These are phyloP conservation scores for Solanum rostratum DNA, from an alignment of 257 asterid species.

Conservation along the genomic window DNA sequence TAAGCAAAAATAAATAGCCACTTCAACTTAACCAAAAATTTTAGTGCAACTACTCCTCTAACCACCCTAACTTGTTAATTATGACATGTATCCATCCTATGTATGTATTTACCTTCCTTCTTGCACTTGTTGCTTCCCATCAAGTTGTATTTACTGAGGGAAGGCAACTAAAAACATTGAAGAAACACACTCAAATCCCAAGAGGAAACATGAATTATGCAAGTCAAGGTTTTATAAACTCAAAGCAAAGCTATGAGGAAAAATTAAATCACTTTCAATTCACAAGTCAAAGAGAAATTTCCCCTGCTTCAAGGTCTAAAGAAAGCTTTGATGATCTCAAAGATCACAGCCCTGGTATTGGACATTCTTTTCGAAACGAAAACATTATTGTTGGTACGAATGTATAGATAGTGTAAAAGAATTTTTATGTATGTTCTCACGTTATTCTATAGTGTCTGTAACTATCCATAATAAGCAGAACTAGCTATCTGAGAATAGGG, in stretches of 20 bases:
- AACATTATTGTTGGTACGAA: constrained; percentile 8
- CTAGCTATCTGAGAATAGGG: neutral
- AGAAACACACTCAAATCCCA: neutral
- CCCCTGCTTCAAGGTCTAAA: constrained; percentile 12
- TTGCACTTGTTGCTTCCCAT: constrained; percentile 15
- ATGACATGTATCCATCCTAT: constrained; percentile 26
- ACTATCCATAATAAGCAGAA: neutral
- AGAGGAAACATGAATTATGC: neutral
- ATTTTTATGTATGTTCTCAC: neutral
- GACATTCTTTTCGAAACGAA: neutral
- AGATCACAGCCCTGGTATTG: constrained; percentile 39
- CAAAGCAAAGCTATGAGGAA: constrained; percentile 1
- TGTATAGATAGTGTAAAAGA: constrained; percentile 1
- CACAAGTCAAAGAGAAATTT: constrained; percentile 43
- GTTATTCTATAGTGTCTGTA: neutral
- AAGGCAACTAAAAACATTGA: constrained; percentile 26
- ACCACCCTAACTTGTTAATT: neutral
- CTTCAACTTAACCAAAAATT: neutral
- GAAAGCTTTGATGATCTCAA: constrained; percentile 18
- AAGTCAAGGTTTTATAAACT: neutral
- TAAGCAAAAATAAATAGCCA: neutral
- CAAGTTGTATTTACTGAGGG: constrained; percentile 22
- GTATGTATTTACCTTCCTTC: constrained; percentile 17
- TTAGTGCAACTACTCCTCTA: neutral
- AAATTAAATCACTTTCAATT: neutral